A percentile compares a stretch with the other conserved stretches of the same genome.
Evolutionary conservation across 768 basidiomycete genomes (phyloP).

Genomic region (Tylopilus rubrobrunneus): DNA sequence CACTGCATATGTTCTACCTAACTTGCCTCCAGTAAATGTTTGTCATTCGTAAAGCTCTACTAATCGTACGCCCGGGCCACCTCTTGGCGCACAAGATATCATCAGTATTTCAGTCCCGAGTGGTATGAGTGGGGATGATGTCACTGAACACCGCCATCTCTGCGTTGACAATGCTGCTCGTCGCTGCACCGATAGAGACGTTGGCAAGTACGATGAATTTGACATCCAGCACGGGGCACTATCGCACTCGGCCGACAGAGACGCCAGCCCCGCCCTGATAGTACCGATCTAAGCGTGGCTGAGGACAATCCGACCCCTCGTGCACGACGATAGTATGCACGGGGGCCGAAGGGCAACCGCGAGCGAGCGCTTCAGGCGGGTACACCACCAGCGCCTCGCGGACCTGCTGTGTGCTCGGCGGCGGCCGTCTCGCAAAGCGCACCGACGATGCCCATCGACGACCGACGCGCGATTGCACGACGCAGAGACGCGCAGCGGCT

Average conservation of each 20-base stretch:
- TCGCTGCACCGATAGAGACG: constrained; percentile 93
- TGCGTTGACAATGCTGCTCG: constrained; percentile 95
- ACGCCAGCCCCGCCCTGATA: constrained; percentile 90
- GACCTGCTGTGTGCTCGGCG: constrained; percentile 85
- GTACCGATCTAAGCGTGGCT: constrained; percentile 89
- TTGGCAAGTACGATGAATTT: constrained; percentile 93
- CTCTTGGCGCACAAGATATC: too few species aligned
- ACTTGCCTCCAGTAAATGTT: constrained; percentile 11
- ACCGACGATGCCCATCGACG: constrained; percentile 92
- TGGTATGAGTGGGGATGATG: constrained; percentile 23
- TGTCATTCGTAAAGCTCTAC: not conserved
- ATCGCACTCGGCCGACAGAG: constrained; percentile 83
- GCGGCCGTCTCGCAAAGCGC: constrained; percentile 71
- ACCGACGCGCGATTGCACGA: constrained; percentile 95
- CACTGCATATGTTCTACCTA: too few species aligned
- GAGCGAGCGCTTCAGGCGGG: constrained; percentile 67
- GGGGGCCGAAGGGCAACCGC: constrained; percentile 75
- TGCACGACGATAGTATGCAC: constrained; percentile 82
- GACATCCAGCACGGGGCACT: constrained; percentile 90
- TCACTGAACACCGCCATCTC: constrained; percentile 89
- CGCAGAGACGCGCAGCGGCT: constrained; percentile 84
- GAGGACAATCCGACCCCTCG: constrained; percentile 79
- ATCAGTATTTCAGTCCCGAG: too few species aligned
- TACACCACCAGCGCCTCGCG: constrained; percentile 74
- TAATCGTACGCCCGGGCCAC: not conserved